Base-by-base conservation (phyloP, 225 moss, liverwort and hornwort species). In the Lunularia cruciata region DNA sequence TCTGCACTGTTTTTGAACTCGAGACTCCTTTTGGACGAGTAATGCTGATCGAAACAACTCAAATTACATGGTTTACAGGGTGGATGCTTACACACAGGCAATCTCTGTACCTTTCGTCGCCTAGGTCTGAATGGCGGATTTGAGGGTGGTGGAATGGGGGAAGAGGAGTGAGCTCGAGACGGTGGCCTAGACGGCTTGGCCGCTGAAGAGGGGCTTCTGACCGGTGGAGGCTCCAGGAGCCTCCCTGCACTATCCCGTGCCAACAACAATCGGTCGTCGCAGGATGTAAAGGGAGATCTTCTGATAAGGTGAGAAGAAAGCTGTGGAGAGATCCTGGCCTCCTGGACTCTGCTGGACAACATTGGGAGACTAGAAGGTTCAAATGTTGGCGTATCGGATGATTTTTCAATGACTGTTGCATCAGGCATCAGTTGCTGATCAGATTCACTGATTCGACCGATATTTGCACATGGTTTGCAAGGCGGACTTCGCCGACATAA, bases 161-260 rank as follows among this genome's bases (percentile, higher is more conserved):
- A 43, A 63, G 15, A 26, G 26, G 43, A 3, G 16, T 19, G 27
- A 64, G 26, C 25, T 13, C 16, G 43, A 15, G 46, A 5, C 6
- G 63, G 63, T 3, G 63, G 46, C 40, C 63, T 13, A 6, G 63
- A 30, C 0, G 63, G 43, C 45, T 47, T 63, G 42, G 63, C 45
- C n/a, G n/a, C n/a, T 10, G 63, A 9, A 7, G 30, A 60, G 10
- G 22, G 7, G 7, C 37, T 60, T 37, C 36, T 9, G 3, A 60
- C 22, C 11, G 35, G 36, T 20, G 59, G 59, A n/a, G 59, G 59
- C 33, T 60, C 59, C 10, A 14, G 19, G 34, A 60, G 20, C 32
- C 31, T 60, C 8, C 35, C 36, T 0, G 59, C 35, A 0, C 35
- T 2, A 60, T 60, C 59, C 5, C 59, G 19, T 7, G n/a, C 36